A percentile compares a stretch with the other conserved stretches of the same genome.
Evolutionary conservation across 768 basidiomycete genomes (phyloP).

Genomic region (Neoboletus brunneissimus): DNA sequence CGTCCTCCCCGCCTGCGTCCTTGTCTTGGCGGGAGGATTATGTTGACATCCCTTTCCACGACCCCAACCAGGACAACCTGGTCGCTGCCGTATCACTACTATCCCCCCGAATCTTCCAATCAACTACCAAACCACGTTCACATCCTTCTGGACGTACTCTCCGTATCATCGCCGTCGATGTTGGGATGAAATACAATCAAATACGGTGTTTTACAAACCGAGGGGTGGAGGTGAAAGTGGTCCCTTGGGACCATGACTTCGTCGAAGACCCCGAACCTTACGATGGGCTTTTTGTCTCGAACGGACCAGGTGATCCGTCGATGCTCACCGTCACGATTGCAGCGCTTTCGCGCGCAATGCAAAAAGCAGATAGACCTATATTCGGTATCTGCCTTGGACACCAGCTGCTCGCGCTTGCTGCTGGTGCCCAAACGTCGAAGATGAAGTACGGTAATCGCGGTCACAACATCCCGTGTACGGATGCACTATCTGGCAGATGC

Average conservation of each 20-base stretch:
- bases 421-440: constrained; percentile 92
- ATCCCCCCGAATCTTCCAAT: constrained; percentile 65
- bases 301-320: constrained; percentile 96
- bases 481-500: constrained; percentile 89
- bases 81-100: constrained; percentile 85
- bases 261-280: constrained; percentile 73
- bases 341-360: constrained; percentile 62
- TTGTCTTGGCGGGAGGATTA: constrained; percentile 82
- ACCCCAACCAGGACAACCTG: constrained; percentile 87
- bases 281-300: constrained; percentile 95
- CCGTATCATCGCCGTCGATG: constrained; percentile 88
- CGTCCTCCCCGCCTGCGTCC: constrained; percentile 51
- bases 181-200: constrained; percentile 99
- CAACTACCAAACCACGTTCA: constrained; percentile 49
- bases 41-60: constrained; percentile 74
- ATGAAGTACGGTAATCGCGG: constrained; percentile 99
- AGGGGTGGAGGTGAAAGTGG: constrained; percentile 94
- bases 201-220: constrained; percentile 92
- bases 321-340: constrained; percentile 72
- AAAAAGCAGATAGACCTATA: constrained; percentile 78
- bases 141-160: constrained; percentile 80
- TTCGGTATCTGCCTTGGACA: constrained; percentile 99
- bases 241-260: constrained; percentile 97
- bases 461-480: constrained; percentile 97
- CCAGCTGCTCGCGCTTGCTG: constrained; percentile 92